phyloP scores from a whole-genome alignment of 2,329 filamentous ascomycete species.

The Corinectria fuckeliana region DNA sequence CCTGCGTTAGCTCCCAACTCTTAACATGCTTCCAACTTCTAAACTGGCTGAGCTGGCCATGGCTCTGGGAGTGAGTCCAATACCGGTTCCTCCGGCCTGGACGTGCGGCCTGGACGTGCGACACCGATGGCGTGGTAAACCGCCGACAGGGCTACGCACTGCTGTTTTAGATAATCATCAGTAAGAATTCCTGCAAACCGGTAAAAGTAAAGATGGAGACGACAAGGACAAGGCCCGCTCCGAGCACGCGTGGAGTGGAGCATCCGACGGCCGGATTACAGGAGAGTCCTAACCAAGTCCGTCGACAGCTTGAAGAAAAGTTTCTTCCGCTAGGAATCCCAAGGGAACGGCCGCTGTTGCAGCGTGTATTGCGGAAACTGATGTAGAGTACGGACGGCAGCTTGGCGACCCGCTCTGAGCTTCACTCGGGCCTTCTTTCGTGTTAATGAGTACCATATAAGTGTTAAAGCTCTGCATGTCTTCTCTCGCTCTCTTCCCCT shows the following conservation, averaged over 20 bases:
- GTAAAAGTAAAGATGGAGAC: background rate
- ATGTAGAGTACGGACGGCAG: background rate
- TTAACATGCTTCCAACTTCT: background rate
- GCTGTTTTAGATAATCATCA: conserved; percentile 6
- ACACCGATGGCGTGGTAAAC: background rate
- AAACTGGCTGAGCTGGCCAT: background rate
- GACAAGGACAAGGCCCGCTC: background rate
- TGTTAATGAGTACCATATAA: background rate
- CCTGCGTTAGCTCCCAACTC: background rate
- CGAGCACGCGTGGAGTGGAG: background rate
- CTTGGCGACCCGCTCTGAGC: background rate
- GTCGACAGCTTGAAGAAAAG: conserved; percentile 1
- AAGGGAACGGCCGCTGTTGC: background rate
- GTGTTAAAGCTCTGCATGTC: background rate
- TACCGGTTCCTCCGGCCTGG: background rate
- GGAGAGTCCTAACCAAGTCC: background rate
- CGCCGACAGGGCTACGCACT: background rate
- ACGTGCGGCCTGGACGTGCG: background rate
- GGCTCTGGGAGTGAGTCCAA: no score
- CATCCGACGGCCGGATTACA: background rate
- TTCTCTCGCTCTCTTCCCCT: background rate
- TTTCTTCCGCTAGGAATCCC: background rate
- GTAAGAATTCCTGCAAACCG: background rate
- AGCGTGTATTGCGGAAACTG: background rate
- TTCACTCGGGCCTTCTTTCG: background rate